A percentile compares a stretch with the other conserved stretches of the same genome.
These are phyloP conservation scores for Arabis alpina DNA, from an alignment of 345 rosid species.

Conservation along the genomic window DNA sequence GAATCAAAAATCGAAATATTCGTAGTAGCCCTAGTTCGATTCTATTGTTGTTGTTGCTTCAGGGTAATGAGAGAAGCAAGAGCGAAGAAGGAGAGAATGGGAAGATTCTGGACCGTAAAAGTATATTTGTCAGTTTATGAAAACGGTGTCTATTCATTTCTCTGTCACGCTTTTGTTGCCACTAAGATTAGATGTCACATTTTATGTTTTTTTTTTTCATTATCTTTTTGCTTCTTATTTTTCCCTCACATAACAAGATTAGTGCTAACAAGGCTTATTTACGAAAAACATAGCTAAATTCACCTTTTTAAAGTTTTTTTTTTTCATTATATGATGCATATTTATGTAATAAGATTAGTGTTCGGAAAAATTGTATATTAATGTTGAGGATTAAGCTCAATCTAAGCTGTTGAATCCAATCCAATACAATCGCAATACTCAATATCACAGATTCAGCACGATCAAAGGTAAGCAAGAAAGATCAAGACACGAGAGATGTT, in stretches of 20 bases:
- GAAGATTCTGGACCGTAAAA: slow-evolving; percentile 36
- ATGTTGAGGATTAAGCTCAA: too few relatives aligned
- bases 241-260: background rate
- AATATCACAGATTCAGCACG: too few relatives aligned
- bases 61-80: slow-evolving; percentile 21
- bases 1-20: background rate
- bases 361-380: too few relatives aligned
- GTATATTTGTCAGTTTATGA: slow-evolving; percentile 36
- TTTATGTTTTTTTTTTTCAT: background rate
- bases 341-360: too few relatives aligned
- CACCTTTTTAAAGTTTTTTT: too few relatives aligned
- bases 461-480: too few relatives aligned
- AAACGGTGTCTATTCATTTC: slow-evolving; percentile 39
- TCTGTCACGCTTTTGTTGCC: slow-evolving; percentile 38
- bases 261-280: too few relatives aligned
- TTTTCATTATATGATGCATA: too few relatives aligned
- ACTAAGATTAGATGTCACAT: background rate
- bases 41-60: background rate
- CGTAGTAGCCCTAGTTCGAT: slow-evolving; percentile 14
- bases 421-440: too few relatives aligned
- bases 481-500: too few relatives aligned
- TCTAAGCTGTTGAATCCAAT: too few relatives aligned
- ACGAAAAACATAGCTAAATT: too few relatives aligned
- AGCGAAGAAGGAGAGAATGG: slow-evolving; percentile 5
- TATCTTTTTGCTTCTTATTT: background rate